A percentile compares a stretch with the other conserved stretches of the same genome.
phyloP scores from a whole-genome alignment of 768 basidiomycete genomes.

The Boletus eberwhitei region DNA sequence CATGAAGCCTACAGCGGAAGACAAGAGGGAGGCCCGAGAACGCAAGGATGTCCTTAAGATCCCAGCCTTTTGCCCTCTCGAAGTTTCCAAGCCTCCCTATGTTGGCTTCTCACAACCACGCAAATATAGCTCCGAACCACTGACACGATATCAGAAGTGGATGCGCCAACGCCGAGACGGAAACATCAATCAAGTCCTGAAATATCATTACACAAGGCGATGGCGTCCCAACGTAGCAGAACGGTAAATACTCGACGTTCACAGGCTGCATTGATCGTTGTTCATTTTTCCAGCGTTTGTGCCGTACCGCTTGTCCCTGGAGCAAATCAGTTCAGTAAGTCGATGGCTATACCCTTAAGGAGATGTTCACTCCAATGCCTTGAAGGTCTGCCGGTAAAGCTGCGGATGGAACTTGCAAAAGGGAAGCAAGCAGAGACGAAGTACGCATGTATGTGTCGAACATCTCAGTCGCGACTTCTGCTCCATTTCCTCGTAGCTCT shows the following conservation, averaged over 20 bases:
- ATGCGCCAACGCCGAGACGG: constrained; percentile 30
- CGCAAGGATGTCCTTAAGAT: constrained; percentile 43
- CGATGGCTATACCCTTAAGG: background rate
- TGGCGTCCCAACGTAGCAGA: constrained; percentile 46
- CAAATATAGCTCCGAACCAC: constrained; percentile 42
- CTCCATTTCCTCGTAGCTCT: constrained; percentile 36
- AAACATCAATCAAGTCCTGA: constrained; percentile 32
- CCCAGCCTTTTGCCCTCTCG: constrained; percentile 41
- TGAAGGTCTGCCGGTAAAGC: constrained; percentile 41
- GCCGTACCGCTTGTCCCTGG: constrained; percentile 50
- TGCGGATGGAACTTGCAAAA: constrained; percentile 38
- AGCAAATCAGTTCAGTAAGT: constrained; percentile 52
- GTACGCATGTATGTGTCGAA: constrained; percentile 25
- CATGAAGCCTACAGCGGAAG: constrained; percentile 31
- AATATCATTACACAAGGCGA: constrained; percentile 54
- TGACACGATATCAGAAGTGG: constrained; percentile 41
- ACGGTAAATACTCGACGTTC: constrained; percentile 36
- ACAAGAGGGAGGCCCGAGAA: constrained; percentile 32
- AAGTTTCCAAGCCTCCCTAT: constrained; percentile 8
- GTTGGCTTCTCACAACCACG: constrained; percentile 49
- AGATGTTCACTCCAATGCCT: background rate
- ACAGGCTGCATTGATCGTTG: background rate
- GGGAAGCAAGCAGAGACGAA: constrained; percentile 23
- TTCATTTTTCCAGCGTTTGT: constrained; percentile 38
- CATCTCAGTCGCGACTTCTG: background rate